phyloP scores from a whole-genome alignment of 306 rosid genomes.

The Quercus gilva region DNA sequence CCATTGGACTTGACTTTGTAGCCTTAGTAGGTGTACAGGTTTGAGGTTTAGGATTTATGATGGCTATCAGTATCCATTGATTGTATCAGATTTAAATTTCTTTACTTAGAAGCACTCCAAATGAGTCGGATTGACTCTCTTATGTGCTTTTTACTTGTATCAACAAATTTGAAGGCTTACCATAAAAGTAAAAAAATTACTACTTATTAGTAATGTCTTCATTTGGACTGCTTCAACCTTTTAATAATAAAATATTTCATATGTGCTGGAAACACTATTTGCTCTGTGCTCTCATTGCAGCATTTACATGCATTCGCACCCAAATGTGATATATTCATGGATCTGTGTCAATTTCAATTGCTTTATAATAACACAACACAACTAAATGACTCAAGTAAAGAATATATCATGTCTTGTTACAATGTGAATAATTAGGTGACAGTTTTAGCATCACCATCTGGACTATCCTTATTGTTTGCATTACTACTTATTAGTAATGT shows the following conservation, averaged over 20 bases:
- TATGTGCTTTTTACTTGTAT: constrained; percentile 10
- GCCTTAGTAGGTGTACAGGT: constrained; percentile 56
- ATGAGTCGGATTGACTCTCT: not conserved
- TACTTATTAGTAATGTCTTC: not conserved
- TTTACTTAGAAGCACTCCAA: constrained; percentile 22
- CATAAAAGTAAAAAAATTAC: not conserved
- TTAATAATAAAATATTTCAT: not conserved
- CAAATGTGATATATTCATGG: not conserved
- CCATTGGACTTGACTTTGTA: constrained; percentile 34
- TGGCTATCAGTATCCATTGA: constrained; percentile 22
- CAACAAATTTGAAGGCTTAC: not conserved
- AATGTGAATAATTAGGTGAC: not conserved
- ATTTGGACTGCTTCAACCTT: not conserved
- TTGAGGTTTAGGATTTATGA: constrained; percentile 22
- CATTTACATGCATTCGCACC: not conserved
- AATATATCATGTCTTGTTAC: not conserved
- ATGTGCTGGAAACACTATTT: not conserved
- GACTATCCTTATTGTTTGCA: not conserved
- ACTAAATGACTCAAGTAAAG: not conserved
- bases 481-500: not conserved
- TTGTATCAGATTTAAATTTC: constrained; percentile 31
- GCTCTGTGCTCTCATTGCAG: not conserved
- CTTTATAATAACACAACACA: not conserved
- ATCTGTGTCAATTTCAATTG: not conserved
- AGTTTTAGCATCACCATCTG: not conserved